Evolutionary conservation across 257 asterid genomes (phyloP).

Genomic region (Plantago ovata): DNA sequence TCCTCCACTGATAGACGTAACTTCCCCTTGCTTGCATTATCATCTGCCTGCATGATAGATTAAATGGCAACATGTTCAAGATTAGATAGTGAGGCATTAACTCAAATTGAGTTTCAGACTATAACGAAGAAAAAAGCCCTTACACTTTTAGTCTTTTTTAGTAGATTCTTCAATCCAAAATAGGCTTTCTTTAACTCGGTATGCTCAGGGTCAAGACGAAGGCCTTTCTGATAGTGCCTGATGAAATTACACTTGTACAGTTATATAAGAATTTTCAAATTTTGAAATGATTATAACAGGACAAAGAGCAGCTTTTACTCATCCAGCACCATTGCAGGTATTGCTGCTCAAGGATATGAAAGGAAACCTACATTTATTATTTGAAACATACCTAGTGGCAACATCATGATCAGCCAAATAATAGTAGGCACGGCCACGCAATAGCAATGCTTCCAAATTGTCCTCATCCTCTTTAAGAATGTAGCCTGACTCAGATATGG

Average conservation of each 20-base stretch:
- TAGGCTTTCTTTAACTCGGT: conserved; percentile 85
- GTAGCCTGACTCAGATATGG: conserved; percentile 78
- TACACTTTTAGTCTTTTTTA: conserved; percentile 86
- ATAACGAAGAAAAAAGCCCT: conserved; percentile 13
- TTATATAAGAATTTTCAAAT: conserved; percentile 6
- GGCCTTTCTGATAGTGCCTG: conserved; percentile 97
- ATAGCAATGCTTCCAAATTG: conserved; percentile 76
- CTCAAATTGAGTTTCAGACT: not conserved
- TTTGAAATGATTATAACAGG: not conserved
- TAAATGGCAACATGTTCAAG: conserved; percentile 8
- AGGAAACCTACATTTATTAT: conserved; percentile 7
- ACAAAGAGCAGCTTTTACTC: not conserved
- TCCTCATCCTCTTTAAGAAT: conserved; percentile 86
- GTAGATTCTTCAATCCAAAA: conserved; percentile 82
- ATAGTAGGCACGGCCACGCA: conserved; percentile 92
- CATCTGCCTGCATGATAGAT: conserved; percentile 70
- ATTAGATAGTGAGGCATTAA: not conserved
- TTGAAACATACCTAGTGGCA: conserved; percentile 54
- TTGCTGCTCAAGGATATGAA: conserved; percentile 8
- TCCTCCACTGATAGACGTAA: conserved; percentile 87
- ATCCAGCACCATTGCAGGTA: conserved; percentile 15
- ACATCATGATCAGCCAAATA: conserved; percentile 95
- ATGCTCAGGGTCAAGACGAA: conserved; percentile 94
- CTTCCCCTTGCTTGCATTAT: conserved; percentile 84
- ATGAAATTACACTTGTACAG: conserved; percentile 8